Evolutionary conservation across 106 monocot genomes (phyloP), one percentile per base, ranked within the genome.

Genomic region (Dioscorea dumetorum): DNA sequence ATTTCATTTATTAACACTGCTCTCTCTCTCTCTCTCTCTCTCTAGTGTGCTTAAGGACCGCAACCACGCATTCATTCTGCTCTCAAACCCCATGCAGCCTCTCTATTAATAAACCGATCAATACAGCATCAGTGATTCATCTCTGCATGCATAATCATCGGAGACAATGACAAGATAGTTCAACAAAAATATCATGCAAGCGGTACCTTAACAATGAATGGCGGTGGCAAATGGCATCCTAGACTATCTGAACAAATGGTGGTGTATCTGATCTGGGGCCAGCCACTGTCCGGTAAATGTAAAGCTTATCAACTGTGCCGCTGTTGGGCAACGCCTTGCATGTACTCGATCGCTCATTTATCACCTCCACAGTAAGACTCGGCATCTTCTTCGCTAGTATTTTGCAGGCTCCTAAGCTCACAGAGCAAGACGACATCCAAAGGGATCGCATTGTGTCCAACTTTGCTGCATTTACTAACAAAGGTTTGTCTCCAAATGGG

Each of bases 401-500:
- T 64, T 73, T 69, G 49, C 91, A 91, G 5, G 79, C 87, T 8
- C 84, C 84, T 67, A 91, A 70, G 64, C 75, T 91, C 62, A 91
- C 64, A 22, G 76, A 60, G 72, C 91, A 91, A 1, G 91, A 77
- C 5, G 87, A 91, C 84, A 91, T 91, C 91, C 87, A 91, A 91
- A 91, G 91, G 87, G 91, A 91, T 84, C 87, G 87, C 91, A 91
- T 91, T 87, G 91, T 82, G 82, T 91, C 87, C 50, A 87, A 81
- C 74, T 87, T 91, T 12, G 69, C 79, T 2, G 72, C 79, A 56
- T 91, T 87, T 0, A 64, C 74, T 54, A 91, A 28, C 79, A 91
- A 73, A 58, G 91, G 70, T 50, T 82, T 80, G 68, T 78, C 87
- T 12, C 91, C 91, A 69, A 91, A 91, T 11, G 91, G 87, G 62